Percentiles rank a stretch among this genome's conserved stretches.
Conservation (phyloP, 2,329 filamentous ascomycete species). For the Verticillium klebahnii region DNA sequence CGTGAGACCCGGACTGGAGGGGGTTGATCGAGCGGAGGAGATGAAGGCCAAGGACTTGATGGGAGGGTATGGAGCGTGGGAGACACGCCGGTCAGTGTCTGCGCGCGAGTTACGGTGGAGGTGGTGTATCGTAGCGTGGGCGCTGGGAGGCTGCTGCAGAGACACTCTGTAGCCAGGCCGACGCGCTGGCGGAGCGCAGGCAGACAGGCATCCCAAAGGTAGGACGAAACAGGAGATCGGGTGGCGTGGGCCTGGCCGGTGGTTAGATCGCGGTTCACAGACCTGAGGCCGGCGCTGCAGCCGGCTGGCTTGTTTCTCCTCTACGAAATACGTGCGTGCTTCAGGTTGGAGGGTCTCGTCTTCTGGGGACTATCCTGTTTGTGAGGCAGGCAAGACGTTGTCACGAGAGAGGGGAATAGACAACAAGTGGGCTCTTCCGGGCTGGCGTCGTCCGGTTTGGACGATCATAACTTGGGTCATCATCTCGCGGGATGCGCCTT, state of each 20-base stretch:
- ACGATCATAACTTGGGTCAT: not conserved
- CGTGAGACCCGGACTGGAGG: not conserved
- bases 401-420: not conserved
- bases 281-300: not conserved
- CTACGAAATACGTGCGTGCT: not conserved
- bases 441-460: not conserved
- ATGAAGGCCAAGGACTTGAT: not conserved
- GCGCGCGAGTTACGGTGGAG: not conserved
- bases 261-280: not conserved
- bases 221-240: slow-evolving; percentile 2
- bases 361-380: not conserved
- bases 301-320: not conserved
- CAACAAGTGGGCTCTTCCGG: not conserved
- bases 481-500: not conserved
- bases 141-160: not conserved
- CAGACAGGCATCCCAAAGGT: not conserved
- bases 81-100: not conserved
- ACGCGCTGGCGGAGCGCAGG: not conserved
- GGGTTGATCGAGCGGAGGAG: not conserved
- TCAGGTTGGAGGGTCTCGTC: not conserved
- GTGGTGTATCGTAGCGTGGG: not conserved
- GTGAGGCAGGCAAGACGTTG: not conserved
- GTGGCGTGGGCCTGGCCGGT: not conserved
- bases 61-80: not conserved
- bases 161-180: not conserved